Evolutionary conservation across 495 filamentous ascomycete species (phyloP).

Genomic region (Pyronema omphalodes): DNA sequence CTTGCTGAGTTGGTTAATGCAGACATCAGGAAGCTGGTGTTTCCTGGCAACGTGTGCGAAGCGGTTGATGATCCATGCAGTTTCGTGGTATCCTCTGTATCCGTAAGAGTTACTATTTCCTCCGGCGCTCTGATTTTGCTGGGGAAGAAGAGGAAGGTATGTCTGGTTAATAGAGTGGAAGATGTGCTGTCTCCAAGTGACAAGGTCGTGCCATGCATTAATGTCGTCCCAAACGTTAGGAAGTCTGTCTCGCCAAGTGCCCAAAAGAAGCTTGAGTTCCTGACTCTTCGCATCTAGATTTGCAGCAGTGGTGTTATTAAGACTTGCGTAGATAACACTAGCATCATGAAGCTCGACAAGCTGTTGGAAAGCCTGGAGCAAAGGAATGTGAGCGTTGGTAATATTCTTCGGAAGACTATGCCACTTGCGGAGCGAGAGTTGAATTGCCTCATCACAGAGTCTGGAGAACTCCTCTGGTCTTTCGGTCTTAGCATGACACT

Average conservation of each 20-base stretch:
- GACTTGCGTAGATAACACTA: slow-evolving; percentile 78
- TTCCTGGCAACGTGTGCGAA: slow-evolving; percentile 97
- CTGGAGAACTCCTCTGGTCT: slow-evolving; percentile 60
- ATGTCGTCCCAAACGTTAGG: slow-evolving; percentile 99
- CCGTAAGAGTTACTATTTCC: slow-evolving; percentile 67
- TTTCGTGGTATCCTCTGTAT: slow-evolving; percentile 94
- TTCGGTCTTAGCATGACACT: slow-evolving; percentile 78
- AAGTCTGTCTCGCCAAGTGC: slow-evolving; percentile 85
- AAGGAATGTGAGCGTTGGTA: slow-evolving; percentile 85
- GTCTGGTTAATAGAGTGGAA: slow-evolving; percentile 92
- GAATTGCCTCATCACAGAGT: slow-evolving; percentile 87
- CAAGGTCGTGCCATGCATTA: slow-evolving; percentile 94
- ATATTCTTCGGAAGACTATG: slow-evolving; percentile 84
- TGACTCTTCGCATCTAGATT: slow-evolving; percentile 91
- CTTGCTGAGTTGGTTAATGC: slow-evolving; percentile 85
- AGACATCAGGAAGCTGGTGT: slow-evolving; percentile 90
- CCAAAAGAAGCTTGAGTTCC: slow-evolving; percentile 83
- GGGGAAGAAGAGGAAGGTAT: slow-evolving; percentile 72
- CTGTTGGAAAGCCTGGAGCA: slow-evolving; percentile 94
- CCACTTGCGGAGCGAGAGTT: slow-evolving; percentile 94
- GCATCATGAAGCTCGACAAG: slow-evolving; percentile 97
- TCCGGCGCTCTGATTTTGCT: slow-evolving; percentile 54
- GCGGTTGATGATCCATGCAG: slow-evolving; percentile 98
- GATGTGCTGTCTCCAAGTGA: slow-evolving; percentile 97
- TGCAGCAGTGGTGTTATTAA: slow-evolving; percentile 58